Conservation (phyloP, 73 alveolate genomes). For the Paramecium tetraurelia region DNA sequence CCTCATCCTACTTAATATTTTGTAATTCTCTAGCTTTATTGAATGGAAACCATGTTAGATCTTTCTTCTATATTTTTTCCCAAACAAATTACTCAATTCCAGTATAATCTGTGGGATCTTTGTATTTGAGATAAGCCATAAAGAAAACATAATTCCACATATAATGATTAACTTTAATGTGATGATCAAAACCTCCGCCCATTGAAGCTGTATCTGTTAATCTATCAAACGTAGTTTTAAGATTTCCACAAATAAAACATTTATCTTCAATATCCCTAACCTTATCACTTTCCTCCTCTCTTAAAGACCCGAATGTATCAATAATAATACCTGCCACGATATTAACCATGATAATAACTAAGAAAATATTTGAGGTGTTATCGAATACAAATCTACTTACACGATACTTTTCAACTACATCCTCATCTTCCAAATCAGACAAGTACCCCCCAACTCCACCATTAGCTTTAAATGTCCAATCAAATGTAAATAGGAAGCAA, state of each 20-base stretch:
- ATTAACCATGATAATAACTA: slow-evolving; percentile 69
- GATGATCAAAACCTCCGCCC: slow-evolving; percentile 67
- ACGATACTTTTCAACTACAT: not conserved
- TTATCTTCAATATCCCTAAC: slow-evolving; percentile 64
- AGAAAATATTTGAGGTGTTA: slow-evolving; percentile 62
- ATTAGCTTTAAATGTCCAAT: slow-evolving; percentile 63
- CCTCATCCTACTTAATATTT: slow-evolving; percentile 46
- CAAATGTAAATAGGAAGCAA: slow-evolving; percentile 57
- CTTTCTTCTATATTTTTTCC: slow-evolving; percentile 40
- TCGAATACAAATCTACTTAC: slow-evolving; percentile 72
- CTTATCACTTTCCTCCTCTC: slow-evolving; percentile 68
- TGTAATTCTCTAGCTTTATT: slow-evolving; percentile 62
- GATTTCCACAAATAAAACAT: slow-evolving; percentile 80
- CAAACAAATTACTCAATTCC: slow-evolving; percentile 62
- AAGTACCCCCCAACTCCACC: slow-evolving; percentile 64
- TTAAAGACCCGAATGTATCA: slow-evolving; percentile 76
- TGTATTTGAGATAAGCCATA: slow-evolving; percentile 70
- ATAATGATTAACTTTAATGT: slow-evolving; percentile 70
- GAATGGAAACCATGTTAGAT: slow-evolving; percentile 59
- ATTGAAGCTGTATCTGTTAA: not conserved
- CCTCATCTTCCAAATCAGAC: slow-evolving; percentile 13
- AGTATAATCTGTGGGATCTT: slow-evolving; percentile 64
- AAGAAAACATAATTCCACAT: slow-evolving; percentile 83
- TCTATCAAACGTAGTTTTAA: slow-evolving; percentile 65
- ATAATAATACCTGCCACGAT: slow-evolving; percentile 83